phyloP scores from a whole-genome alignment of 2,329 filamentous ascomycete species.

The Aureobasidium pullulans region DNA sequence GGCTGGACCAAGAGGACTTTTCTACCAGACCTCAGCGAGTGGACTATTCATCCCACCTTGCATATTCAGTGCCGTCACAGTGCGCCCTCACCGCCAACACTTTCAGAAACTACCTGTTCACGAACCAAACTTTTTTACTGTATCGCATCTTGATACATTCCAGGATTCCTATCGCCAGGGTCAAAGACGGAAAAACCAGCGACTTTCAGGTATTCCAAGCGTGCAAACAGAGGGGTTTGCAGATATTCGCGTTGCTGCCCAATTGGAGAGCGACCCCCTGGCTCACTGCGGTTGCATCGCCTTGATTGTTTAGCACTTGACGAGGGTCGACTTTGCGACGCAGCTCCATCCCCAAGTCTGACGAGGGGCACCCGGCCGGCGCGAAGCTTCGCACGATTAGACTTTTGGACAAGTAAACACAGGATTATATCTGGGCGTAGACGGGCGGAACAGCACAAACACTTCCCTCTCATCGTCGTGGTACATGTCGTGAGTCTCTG shows the following conservation, averaged over 20 bases:
- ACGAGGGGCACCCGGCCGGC: not conserved
- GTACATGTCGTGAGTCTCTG: slow-evolving; percentile 15
- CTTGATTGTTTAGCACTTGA: not conserved
- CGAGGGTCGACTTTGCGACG: not conserved
- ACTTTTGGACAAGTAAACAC: not conserved
- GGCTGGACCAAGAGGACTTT: not conserved
- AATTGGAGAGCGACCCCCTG: slow-evolving; percentile 4
- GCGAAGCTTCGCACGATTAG: not conserved
- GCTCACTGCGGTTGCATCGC: not conserved
- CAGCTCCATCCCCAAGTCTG: not conserved
- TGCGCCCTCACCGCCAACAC: slow-evolving; percentile 10
- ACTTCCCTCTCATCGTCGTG: not conserved
- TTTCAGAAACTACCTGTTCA: not conserved
- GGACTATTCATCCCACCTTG: slow-evolving; percentile 7
- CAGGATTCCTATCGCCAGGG: not conserved
- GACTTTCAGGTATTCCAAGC: not conserved
- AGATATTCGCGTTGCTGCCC: slow-evolving; percentile 1
- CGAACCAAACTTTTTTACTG: not conserved
- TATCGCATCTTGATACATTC: slow-evolving; percentile 5
- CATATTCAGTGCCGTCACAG: not conserved
- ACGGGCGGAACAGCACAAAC: not conserved
- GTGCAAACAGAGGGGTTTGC: slow-evolving; percentile 1
- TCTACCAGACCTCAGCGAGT: not conserved
- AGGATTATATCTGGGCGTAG: not conserved
- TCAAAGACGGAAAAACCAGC: not conserved